Base-by-base conservation (phyloP, 768 basidiomycete genomes). In the Daedaleopsis sinensis region DNA sequence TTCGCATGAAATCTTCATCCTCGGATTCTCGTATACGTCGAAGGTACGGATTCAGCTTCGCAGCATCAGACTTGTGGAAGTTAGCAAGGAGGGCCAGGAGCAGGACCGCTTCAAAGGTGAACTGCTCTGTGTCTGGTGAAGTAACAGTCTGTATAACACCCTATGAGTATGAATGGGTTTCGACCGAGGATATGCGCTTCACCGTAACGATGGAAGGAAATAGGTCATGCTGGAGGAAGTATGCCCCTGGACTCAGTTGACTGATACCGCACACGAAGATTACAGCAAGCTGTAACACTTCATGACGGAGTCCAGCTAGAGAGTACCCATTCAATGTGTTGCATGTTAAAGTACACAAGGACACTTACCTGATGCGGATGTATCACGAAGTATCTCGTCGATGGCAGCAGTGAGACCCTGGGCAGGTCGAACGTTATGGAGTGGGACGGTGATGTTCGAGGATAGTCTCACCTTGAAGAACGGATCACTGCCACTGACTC, bases 41-140 rank as follows among this genome's bases (percentile, higher is more conserved):
- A 10, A 89, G 76, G 67, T 88, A 90, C 1, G 84, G 83, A 70
- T 91, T 91, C 42, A 88, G 78, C 63, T 82, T 87, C 11, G 86
- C 84, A 11, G 86, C 87, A 67, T 89, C 88, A 0, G 87, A 87
- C 67, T 85, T 88, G 70, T 90, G 89, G 69, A 85, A 91, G 66
- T 88, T 89, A 55, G 84, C 84, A 2, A 91, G 79, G 37, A 89
- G 72, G 12, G 84, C 78, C n/a, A 89, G 78, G 7, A 90, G 73
- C 7, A 89, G 74, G 0, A 79, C 73, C 1, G 85, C 84, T 67
- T 89, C 87, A 56, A 87, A 85, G 0, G 85, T 79, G 68, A 74
- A 87, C 52, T 78, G 76, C 62, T 82, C 80, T 5, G 82, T 88
- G 21, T 82, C 80, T 1, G 79, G 80, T 11, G 78, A 77, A 61